Evolutionary conservation across 192 early-diverging fungal species (phyloP), one percentile per base, ranked within the genome.

Genomic region (Chytriomyces confervae): DNA sequence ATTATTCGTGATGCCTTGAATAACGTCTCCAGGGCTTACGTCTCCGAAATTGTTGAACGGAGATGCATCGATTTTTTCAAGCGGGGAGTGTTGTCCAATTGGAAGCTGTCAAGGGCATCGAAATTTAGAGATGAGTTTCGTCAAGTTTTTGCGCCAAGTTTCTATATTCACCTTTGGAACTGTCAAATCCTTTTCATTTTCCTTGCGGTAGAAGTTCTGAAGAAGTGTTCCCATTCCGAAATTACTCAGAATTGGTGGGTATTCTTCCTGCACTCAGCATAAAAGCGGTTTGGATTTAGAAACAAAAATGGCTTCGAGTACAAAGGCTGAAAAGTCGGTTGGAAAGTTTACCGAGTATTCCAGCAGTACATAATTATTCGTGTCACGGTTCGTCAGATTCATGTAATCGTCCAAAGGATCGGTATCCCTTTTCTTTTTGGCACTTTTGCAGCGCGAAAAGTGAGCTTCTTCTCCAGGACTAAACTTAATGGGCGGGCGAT

Each of bases 31-130:
- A 9, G 93, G 90, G 69, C 95, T 91, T 7, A 98, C 94, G 70
- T 98, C 94, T 63, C 97, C 97, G 88, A 98, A 99, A 62, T 89
- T 92, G 66, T 95, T 85, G 82, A 99, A 99, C 0, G 97, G 97
- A 9, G 96, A 95, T 0, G 92, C 91, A 67, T 98, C 96, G 36
- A 93, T 91, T 43, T 93, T 83, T 70, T 98, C 96, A 24, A 99
- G 80, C 23, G 95, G 89, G 77, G 93, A 91, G 4, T 94, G 91
- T 65, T 91, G 91, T 57, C 97, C 97, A 73, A 95, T 89, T 29
- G 95, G 93, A 47, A 75, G 66, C 82, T 91, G 20, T 49, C 0
- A 43, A 75, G 24, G 29, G 46, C 48, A 69, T 9, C 16, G 6
- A 80, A 79, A 72, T 61, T 45, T 16, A 67, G 23, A 69, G 6